phyloP scores from a whole-genome alignment of 2,329 filamentous ascomycete genomes.

The Neonectria hederae region DNA sequence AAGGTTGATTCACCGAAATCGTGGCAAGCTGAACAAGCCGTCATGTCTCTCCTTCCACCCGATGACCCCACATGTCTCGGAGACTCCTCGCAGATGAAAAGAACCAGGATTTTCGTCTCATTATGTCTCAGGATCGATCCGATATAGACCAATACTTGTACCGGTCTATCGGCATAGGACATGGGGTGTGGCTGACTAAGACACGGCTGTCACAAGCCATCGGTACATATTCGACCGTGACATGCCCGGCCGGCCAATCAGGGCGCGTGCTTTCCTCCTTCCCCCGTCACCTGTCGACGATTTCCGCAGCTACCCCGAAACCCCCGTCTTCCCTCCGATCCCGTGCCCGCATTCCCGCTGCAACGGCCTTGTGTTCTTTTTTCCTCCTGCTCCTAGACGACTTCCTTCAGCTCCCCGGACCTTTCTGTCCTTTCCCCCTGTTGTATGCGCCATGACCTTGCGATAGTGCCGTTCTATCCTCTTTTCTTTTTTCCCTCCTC shows the following conservation, averaged over 20 bases:
- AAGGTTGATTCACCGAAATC: not conserved
- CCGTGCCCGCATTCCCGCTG: slow-evolving; percentile 21
- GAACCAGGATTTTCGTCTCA: not conserved
- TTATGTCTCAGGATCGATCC: not conserved
- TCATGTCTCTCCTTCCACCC: slow-evolving; percentile 16
- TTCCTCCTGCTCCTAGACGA: slow-evolving; percentile 11
- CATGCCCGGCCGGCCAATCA: slow-evolving; percentile 36
- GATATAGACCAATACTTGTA: slow-evolving; percentile 4
- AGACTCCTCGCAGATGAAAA: not conserved
- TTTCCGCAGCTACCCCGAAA: slow-evolving; percentile 28
- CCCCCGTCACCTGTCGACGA: slow-evolving; percentile 6
- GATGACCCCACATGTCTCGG: not conserved
- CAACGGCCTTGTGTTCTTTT: slow-evolving; percentile 24
- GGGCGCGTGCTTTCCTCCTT: slow-evolving; percentile 6
- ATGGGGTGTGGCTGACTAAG: slow-evolving; percentile 25
- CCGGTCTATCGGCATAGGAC: slow-evolving; percentile 8
- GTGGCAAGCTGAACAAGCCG: not conserved
- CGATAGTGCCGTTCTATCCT: slow-evolving; percentile 14
- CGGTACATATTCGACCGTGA: slow-evolving; percentile 25
- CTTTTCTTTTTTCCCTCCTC: not conserved
- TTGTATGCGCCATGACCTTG: slow-evolving; percentile 19
- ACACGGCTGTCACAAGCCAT: slow-evolving; percentile 41
- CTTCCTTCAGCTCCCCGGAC: not conserved
- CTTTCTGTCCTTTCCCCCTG: not conserved
- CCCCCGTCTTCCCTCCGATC: slow-evolving; percentile 15